These are phyloP conservation scores for Pyrenula massariospora DNA, from an alignment of 495 filamentous ascomycete species.

Conservation along the genomic window DNA sequence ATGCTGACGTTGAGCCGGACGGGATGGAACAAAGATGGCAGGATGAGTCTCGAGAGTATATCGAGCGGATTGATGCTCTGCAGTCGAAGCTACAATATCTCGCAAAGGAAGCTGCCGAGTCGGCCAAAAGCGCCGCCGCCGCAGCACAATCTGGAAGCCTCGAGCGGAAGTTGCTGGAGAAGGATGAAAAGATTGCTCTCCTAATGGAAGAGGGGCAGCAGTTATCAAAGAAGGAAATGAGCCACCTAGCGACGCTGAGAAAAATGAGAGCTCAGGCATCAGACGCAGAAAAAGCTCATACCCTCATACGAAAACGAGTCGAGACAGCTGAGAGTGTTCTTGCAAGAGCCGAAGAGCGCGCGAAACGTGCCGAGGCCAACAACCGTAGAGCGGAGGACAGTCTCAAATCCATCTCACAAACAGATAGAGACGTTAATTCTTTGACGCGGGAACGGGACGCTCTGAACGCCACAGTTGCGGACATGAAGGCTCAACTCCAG, in stretches of 20 bases:
- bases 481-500: slow-evolving; percentile 58
- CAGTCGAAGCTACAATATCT: slow-evolving; percentile 84
- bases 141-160: slow-evolving; percentile 47
- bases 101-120: slow-evolving; percentile 62
- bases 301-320: slow-evolving; percentile 35
- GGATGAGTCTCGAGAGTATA: slow-evolving; percentile 68
- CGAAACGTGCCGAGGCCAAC: slow-evolving; percentile 51
- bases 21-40: slow-evolving; percentile 38
- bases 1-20: background rate
- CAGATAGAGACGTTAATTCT: slow-evolving; percentile 59
- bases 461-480: slow-evolving; percentile 52
- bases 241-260: slow-evolving; percentile 71
- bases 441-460: slow-evolving; percentile 53
- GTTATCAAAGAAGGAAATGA: slow-evolving; percentile 72
- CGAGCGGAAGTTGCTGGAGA: slow-evolving; percentile 74
- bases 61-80: slow-evolving; percentile 86
- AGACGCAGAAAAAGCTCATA: slow-evolving; percentile 38
- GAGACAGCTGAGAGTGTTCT: slow-evolving; percentile 59
- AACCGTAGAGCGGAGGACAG: slow-evolving; percentile 56
- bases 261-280: slow-evolving; percentile 62
- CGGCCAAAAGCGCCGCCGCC: slow-evolving; percentile 51
- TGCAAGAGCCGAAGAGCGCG: slow-evolving; percentile 41
- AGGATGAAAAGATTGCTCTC: slow-evolving; percentile 79
- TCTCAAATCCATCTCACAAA: slow-evolving; percentile 49
- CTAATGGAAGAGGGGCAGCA: slow-evolving; percentile 90